phyloP scores from a whole-genome alignment of 2,329 filamentous ascomycete species.

The Calycina marina region DNA sequence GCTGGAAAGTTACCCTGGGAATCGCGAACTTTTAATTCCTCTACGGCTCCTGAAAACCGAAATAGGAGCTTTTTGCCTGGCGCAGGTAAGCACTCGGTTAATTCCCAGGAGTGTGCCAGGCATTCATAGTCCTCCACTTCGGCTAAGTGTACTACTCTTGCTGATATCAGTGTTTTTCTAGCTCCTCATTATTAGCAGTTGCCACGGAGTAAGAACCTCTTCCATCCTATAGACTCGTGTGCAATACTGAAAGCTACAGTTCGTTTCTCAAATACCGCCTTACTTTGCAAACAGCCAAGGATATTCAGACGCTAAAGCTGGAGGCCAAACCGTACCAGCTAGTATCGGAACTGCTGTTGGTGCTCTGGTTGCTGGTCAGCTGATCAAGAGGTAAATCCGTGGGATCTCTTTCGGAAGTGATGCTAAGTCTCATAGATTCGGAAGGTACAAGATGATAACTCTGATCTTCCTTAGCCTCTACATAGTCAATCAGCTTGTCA shows the following conservation, averaged over 20 bases:
- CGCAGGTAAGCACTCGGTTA: conserved; percentile 8
- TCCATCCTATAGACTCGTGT: conserved; percentile 1
- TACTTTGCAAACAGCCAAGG: conserved; percentile 52
- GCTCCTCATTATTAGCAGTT: conserved; percentile 9
- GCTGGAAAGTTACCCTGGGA: conserved; percentile 9
- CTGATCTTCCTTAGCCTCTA: neutral
- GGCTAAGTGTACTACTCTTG: too few relatives aligned
- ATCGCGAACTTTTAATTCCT: conserved; percentile 10
- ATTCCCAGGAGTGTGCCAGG: too few relatives aligned
- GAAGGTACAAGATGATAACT: conserved; percentile 7
- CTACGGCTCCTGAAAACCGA: conserved; percentile 10
- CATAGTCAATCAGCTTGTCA: too few relatives aligned
- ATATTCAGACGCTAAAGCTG: conserved; percentile 40
- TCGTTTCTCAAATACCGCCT: conserved; percentile 11
- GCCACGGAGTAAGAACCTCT: conserved; percentile 7
- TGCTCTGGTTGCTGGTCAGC: conserved; percentile 39
- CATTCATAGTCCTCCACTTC: too few relatives aligned
- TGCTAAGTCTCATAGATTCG: conserved; percentile 6
- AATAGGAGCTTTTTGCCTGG: conserved; percentile 9
- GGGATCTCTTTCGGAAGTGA: too few relatives aligned
- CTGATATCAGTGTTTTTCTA: too few relatives aligned
- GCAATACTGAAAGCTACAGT: conserved; percentile 4
- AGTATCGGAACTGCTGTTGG: conserved; percentile 52
- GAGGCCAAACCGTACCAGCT: conserved; percentile 46
- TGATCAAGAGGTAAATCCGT: conserved; percentile 22